A percentile compares a stretch with the other conserved stretches of the same genome.
phyloP scores from a whole-genome alignment of 2,329 filamentous ascomycete genomes.

The Coniochaeta sp. region DNA sequence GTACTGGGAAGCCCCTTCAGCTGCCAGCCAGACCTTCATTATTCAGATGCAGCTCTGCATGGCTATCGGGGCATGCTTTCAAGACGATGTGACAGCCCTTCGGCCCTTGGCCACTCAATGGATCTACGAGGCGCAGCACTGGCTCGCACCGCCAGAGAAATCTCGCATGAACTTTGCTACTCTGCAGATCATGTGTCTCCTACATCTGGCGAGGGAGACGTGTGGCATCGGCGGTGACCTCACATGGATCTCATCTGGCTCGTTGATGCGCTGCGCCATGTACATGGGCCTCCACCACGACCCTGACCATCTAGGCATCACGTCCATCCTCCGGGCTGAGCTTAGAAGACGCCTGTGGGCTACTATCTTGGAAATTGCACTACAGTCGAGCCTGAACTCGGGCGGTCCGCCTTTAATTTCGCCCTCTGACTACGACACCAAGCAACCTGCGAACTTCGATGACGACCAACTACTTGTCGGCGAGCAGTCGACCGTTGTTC shows the following conservation, averaged over 20 bases:
- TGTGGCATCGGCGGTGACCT: constrained; percentile 41
- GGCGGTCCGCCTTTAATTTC: constrained; percentile 42
- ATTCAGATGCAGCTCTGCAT: constrained; percentile 47
- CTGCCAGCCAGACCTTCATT: constrained; percentile 33
- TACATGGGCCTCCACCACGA: constrained; percentile 53
- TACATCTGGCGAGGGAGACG: constrained; percentile 40
- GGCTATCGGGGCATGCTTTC: constrained; percentile 40
- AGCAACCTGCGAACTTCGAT: constrained; percentile 40
- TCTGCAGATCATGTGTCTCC: constrained; percentile 44
- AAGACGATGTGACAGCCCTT: constrained; percentile 36
- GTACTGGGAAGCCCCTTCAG: constrained; percentile 36
- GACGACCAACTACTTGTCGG: constrained; percentile 40
- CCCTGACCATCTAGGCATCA: constrained; percentile 38
- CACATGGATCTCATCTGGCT: constrained; percentile 42
- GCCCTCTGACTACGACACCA: constrained; percentile 39
- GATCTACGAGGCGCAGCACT: constrained; percentile 45
- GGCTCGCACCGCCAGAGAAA: constrained; percentile 42
- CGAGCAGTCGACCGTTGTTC: constrained; percentile 13
- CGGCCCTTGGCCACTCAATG: constrained; percentile 36
- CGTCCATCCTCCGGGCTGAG: constrained; percentile 40
- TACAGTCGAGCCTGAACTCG: constrained; percentile 42
- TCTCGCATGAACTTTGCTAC: constrained; percentile 36
- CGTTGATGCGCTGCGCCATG: constrained; percentile 44
- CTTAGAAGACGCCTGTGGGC: constrained; percentile 50
- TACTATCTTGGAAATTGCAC: constrained; percentile 45